phyloP scores from a whole-genome alignment of 2,329 filamentous ascomycete genomes.

The Diaporthe helianthi region DNA sequence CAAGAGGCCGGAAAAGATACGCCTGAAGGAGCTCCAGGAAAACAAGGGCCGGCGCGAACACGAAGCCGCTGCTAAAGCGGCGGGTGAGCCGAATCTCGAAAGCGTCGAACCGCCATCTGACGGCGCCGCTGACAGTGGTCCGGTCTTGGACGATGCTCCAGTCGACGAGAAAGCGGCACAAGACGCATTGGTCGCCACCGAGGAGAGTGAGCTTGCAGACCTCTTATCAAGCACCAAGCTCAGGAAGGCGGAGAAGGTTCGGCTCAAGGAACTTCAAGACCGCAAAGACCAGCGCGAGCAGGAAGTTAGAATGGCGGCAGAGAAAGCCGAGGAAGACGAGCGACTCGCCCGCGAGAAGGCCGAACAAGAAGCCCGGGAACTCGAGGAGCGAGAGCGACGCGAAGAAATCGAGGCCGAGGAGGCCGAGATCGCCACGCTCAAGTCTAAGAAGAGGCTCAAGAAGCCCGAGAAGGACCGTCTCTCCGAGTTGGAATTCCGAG shows the following conservation, averaged over 20 bases:
- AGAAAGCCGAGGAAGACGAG: constrained; percentile 25
- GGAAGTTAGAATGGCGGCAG: constrained; percentile 23
- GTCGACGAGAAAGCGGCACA: constrained; percentile 27
- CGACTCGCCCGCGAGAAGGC: constrained; percentile 16
- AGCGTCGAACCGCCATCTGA: not conserved
- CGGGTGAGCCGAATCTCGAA: not conserved
- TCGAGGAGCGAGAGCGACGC: constrained; percentile 27
- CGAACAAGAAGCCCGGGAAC: constrained; percentile 28
- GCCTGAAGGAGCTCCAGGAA: constrained; percentile 28
- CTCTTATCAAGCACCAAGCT: constrained; percentile 22
- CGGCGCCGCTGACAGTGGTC: not conserved
- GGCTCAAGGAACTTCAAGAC: constrained; percentile 32
- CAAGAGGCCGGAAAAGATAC: constrained; percentile 26
- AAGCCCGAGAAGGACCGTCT: constrained; percentile 29
- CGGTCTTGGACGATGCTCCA: not conserved
- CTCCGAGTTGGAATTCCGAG: constrained; percentile 29
- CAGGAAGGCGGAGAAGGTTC: constrained; percentile 27
- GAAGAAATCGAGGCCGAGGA: constrained; percentile 32
- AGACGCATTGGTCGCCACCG: constrained; percentile 28
- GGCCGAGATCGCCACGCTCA: constrained; percentile 28
- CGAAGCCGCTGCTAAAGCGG: constrained; percentile 23
- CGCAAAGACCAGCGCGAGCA: constrained; percentile 30
- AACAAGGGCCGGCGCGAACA: constrained; percentile 29
- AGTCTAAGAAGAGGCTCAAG: constrained; percentile 31
- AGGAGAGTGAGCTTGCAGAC: constrained; percentile 30